A percentile compares a stretch with the other conserved stretches of the same genome.
Conservation (phyloP, 116 monocot genomes). For the Thalassia testudinum region DNA sequence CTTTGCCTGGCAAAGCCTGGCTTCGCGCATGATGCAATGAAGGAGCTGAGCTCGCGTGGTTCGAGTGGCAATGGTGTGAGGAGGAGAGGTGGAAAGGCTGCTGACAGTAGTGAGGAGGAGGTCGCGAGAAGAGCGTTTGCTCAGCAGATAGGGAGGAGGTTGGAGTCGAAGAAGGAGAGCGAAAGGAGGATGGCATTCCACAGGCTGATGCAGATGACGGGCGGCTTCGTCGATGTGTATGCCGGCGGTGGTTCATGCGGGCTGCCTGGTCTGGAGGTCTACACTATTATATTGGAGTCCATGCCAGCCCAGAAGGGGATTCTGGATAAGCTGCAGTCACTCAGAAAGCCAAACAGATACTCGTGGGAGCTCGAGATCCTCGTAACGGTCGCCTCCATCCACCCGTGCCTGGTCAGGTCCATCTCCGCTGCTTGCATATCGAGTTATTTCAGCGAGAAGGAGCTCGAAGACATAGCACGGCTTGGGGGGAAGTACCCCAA, state of each 20-base stretch:
- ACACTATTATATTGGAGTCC: conserved; percentile 39
- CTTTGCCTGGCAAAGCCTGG: conserved; percentile 51
- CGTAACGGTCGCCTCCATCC: conserved; percentile 51
- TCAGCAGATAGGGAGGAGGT: conserved; percentile 42
- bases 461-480: conserved; percentile 27
- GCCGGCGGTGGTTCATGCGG: conserved; percentile 1
- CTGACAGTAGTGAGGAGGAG: conserved; percentile 20
- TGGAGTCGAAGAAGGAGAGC: conserved; percentile 28
- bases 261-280: conserved; percentile 54
- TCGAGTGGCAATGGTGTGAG: neutral
- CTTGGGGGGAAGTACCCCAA: conserved; percentile 18
- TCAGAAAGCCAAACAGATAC: conserved; percentile 16
- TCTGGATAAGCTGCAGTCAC: conserved; percentile 25
- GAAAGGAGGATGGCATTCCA: conserved; percentile 34
- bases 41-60: conserved; percentile 3
- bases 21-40: conserved; percentile 34
- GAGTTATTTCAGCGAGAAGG: conserved; percentile 25
- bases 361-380: conserved; percentile 46
- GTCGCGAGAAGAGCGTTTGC: conserved; percentile 49
- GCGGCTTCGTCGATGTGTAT: conserved; percentile 37
- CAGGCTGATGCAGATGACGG: conserved; percentile 31
- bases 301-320: conserved; percentile 33
- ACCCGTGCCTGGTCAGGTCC: conserved; percentile 48
- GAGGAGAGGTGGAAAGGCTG: conserved; percentile 8
- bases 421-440: conserved; percentile 12